Evolutionary conservation across 805 yeast genomes (phyloP).

Genomic region (Nakazawaea wyomingensis): DNA sequence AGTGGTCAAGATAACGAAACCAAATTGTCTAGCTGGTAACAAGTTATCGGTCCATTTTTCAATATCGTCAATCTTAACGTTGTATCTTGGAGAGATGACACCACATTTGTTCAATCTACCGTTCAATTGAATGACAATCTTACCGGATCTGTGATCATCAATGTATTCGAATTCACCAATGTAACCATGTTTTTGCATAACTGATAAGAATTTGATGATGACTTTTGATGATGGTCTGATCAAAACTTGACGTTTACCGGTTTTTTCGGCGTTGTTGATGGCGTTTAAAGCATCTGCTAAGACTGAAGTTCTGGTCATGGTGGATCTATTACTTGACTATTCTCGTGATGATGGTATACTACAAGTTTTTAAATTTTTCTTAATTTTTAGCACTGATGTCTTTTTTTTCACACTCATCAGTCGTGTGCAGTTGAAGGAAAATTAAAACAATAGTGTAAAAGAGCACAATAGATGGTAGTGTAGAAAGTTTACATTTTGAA

Average conservation of each 20-base stretch:
- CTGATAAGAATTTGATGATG: constrained; percentile 92
- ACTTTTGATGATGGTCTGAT: constrained; percentile 99
- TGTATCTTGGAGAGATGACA: constrained; percentile 98
- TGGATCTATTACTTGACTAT: neutral
- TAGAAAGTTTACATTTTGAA: no score
- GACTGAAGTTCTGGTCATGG: constrained; percentile 93
- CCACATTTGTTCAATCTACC: constrained; percentile 99
- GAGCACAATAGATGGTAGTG: no score
- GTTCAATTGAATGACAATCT: constrained; percentile 93
- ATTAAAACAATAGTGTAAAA: no score
- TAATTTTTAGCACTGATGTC: no score
- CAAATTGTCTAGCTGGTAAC: constrained; percentile 98
- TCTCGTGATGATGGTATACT: neutral
- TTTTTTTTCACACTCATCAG: neutral
- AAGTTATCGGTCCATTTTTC: constrained; percentile 99
- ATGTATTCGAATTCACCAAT: constrained; percentile 98
- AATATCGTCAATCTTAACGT: constrained; percentile 90
- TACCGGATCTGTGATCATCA: constrained; percentile 98
- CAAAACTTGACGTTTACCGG: constrained; percentile 98
- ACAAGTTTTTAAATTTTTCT: neutral
- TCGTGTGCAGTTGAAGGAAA: neutral
- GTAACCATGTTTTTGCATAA: constrained; percentile 97
- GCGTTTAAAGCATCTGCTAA: constrained; percentile 98
- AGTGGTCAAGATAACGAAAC: constrained; percentile 95
- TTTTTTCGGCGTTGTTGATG: constrained; percentile 98